A percentile compares a stretch with the other conserved stretches of the same genome.
Evolutionary conservation across 768 basidiomycete genomes (phyloP).

Genomic region (Russula ochroleuca): DNA sequence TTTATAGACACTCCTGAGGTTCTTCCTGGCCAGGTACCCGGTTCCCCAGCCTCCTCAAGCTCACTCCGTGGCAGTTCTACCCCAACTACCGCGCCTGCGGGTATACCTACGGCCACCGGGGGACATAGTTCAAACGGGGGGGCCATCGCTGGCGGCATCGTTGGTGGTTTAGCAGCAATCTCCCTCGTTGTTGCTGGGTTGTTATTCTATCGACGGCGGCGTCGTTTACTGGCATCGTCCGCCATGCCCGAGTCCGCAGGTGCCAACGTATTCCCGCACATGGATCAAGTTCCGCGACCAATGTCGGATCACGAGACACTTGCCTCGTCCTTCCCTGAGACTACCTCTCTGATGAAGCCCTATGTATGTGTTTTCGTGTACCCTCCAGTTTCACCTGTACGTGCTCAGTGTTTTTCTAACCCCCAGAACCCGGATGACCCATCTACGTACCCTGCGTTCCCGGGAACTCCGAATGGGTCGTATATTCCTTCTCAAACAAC

Average conservation of each 20-base stretch:
- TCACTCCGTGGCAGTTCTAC: neutral
- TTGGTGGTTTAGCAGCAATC: neutral
- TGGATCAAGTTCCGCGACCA: neutral
- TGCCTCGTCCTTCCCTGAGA: neutral
- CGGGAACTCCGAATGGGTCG: neutral
- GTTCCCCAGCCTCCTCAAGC: neutral
- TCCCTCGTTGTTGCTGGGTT: neutral
- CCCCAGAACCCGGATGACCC: neutral
- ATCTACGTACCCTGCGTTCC: neutral
- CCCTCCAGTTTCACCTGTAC: neutral
- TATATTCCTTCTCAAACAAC: neutral
- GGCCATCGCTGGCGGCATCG: neutral
- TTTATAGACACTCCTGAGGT: neutral
- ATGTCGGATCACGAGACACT: neutral
- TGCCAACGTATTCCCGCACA: neutral
- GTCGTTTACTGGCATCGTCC: neutral
- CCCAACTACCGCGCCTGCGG: neutral
- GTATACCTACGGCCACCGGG: neutral
- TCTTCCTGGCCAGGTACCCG: neutral
- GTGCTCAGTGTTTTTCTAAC: neutral
- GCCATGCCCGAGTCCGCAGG: neutral
- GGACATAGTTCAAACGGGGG: neutral
- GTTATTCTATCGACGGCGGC: neutral
- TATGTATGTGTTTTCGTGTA: neutral
- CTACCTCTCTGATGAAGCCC: neutral